Base-by-base conservation (phyloP, 495 filamentous ascomycete genomes). In the Penicillium ochrochloron region DNA sequence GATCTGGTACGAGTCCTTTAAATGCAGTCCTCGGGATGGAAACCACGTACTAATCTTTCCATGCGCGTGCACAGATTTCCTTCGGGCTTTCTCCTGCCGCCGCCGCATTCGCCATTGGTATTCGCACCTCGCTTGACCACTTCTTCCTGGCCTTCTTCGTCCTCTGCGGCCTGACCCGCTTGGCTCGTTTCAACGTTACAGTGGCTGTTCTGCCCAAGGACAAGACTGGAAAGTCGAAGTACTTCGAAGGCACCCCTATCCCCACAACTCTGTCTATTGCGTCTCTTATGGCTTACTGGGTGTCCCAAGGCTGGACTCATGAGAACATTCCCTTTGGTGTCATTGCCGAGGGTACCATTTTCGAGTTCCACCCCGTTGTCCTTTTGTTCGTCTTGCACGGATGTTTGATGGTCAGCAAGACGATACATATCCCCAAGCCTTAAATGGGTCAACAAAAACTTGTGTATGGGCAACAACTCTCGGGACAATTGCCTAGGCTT, bases 141-240 rank as follows among this genome's bases (percentile, higher is more conserved):
- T 73, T 97, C 42, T 78, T 92, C 64, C 88, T 99, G 21, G 81
- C 91, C 21, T 90, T 93, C 76, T 98, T 98, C 77, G 92, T 99
- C 44, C 91, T 99, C 57, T 96, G 93, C 79, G 95, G 96, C 37
- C 85, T 99, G 58, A 96, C 94, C 14, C 91, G 95, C 25, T 85
- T 99, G 25, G 95, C 95, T 34, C 90, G 95, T 65, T 99, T 99
- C 85, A 99, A 99, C 76, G 95, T 99, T 48, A 98, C 96, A 2
- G 94, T 92, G 11, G 82, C 87, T 42, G 85, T 85, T 60, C 83
- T 99, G 15, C 95, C 95, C 52, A 97, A 97, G 80, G 96, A 99
- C 70, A 88, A 87, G 46, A 88, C 82, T 9, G 95, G 95, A 52
- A 99, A 99, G 80, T 91, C 89, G 27, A 86, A 88, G 71, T 98